A percentile compares a stretch with the other conserved stretches of the same genome.
Evolutionary conservation across 305 asterid genomes (phyloP).

Genomic region (Fraxinus baroniana): DNA sequence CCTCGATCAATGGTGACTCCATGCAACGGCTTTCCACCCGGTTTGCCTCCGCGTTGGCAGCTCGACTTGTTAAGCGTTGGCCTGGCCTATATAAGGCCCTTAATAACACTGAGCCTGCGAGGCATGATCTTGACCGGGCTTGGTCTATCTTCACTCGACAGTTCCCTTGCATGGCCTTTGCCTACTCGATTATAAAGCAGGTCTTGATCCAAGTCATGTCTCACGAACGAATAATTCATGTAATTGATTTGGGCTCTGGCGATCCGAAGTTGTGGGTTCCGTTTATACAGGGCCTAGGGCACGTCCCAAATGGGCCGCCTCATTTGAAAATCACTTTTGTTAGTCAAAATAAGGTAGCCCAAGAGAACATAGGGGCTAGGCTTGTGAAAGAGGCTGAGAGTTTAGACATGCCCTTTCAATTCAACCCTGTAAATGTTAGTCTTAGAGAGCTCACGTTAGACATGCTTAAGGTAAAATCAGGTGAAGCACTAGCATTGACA

Average conservation of each 20-base stretch:
- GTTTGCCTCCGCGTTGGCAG: slow-evolving; percentile 53
- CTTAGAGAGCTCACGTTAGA: slow-evolving; percentile 37
- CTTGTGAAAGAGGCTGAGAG: slow-evolving; percentile 42
- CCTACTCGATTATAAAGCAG: slow-evolving; percentile 34
- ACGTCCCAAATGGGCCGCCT: slow-evolving; percentile 38
- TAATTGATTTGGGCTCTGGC: slow-evolving; percentile 47
- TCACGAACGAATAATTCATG: slow-evolving; percentile 36
- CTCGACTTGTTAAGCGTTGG: slow-evolving; percentile 56
- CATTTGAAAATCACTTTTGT: slow-evolving; percentile 41
- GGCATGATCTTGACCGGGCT: slow-evolving; percentile 30
- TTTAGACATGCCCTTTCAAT: slow-evolving; percentile 38
- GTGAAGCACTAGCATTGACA: slow-evolving; percentile 46
- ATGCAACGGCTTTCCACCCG: slow-evolving; percentile 50
- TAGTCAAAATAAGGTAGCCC: slow-evolving; percentile 30
- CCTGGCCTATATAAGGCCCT: slow-evolving; percentile 56
- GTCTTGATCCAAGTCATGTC: slow-evolving; percentile 35
- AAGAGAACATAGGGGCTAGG: slow-evolving; percentile 26
- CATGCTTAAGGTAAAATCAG: slow-evolving; percentile 36
- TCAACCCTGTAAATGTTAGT: slow-evolving; percentile 27
- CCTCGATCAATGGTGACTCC: slow-evolving; percentile 50
- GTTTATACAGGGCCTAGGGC: slow-evolving; percentile 31
- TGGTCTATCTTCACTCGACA: slow-evolving; percentile 24
- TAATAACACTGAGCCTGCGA: slow-evolving; percentile 5
- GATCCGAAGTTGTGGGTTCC: slow-evolving; percentile 48
- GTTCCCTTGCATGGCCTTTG: slow-evolving; percentile 44